phyloP scores from a whole-genome alignment of 2,329 filamentous ascomycete species.

The Immersiporthe knoxdaviesiana region DNA sequence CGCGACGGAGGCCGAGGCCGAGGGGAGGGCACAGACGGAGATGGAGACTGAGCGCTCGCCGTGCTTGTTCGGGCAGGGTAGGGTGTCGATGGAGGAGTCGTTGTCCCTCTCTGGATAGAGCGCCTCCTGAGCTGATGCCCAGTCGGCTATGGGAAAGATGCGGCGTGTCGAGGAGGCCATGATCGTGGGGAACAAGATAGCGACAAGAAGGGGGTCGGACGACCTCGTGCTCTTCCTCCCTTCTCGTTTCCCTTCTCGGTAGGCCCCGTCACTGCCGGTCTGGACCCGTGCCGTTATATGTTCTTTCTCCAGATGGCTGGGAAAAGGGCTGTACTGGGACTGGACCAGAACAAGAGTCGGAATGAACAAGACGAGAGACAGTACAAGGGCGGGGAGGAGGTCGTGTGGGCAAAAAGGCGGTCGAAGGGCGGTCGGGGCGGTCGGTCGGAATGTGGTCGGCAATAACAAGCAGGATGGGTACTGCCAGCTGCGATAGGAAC shows the following conservation, averaged over 20 bases:
- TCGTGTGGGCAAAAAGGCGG: slow-evolving; percentile 10
- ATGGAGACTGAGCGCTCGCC: slow-evolving; percentile 31
- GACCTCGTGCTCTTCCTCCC: background rate
- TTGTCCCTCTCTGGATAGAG: slow-evolving; percentile 39
- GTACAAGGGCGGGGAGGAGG: background rate
- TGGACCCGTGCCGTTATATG: background rate
- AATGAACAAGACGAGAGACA: background rate
- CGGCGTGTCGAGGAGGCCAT: slow-evolving; percentile 40
- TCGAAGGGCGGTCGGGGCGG: background rate
- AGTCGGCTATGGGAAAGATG: slow-evolving; percentile 47
- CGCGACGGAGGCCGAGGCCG: slow-evolving; percentile 26
- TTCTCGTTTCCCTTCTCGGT: no score
- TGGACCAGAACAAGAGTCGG: background rate
- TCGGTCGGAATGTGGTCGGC: background rate
- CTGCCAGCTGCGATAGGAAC: background rate
- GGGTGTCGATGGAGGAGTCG: slow-evolving; percentile 30
- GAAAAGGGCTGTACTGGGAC: no score
- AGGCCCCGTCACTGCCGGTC: background rate
- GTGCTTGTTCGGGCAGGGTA: slow-evolving; percentile 26
- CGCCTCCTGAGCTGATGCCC: slow-evolving; percentile 49
- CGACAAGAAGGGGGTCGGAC: background rate
- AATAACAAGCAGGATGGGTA: background rate
- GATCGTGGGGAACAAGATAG: background rate
- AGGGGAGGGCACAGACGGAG: slow-evolving; percentile 37
- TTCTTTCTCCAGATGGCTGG: background rate